Base-by-base conservation (phyloP, 2,329 filamentous ascomycete genomes). In the Epichloe hybrida region DNA sequence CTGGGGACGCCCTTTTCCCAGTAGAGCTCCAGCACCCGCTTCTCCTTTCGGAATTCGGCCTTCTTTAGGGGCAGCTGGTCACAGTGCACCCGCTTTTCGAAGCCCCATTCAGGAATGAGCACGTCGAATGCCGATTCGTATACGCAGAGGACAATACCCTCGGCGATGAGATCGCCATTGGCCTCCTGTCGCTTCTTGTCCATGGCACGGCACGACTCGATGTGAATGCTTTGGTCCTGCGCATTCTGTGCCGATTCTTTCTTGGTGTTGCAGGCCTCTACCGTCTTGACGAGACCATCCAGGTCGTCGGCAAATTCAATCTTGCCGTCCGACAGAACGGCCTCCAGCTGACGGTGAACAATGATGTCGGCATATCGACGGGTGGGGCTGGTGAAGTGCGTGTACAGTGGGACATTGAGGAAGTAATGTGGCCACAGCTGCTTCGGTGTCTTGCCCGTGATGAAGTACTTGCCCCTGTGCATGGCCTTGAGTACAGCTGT, bases 1-100 rank as follows among this genome's bases (percentile, higher is more conserved):
- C 90, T 97, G 31, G 91, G 88, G 7, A 97, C 89, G 45, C 93
- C 93, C 79, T 97, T 98, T 81, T 98, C 93, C 93, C 93, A 98
- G 76, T 96, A 98, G 15, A 98, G 79, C 70, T 98, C 93, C 45
- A 98, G 77, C 34, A 97, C 81, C 51, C 93, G 83, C 72, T 90
- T 88, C 65, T 95, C 89, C 76, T 97, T 97, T 69, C 94, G 83
- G 71, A 93, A 98, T 66, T 98, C 93, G n/a, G 93, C 93, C 76
- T 98, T 98, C 79, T 97, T 91, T 59, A 98, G 74, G 34, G 93
- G 93, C 64, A 98, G 76, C 73, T 98, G 93, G 64, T 98, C 93
- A 65, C 93, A 98, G 71, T 98, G 93, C 49, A 98, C 93, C 57
- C 93, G 88, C 81, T 98, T 98, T 75, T 98, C 93, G 59, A 98